Evolutionary conservation across 331 rosid species (phyloP), one percentile per base, ranked within the genome.

Genomic region (Spiraea crenata): DNA sequence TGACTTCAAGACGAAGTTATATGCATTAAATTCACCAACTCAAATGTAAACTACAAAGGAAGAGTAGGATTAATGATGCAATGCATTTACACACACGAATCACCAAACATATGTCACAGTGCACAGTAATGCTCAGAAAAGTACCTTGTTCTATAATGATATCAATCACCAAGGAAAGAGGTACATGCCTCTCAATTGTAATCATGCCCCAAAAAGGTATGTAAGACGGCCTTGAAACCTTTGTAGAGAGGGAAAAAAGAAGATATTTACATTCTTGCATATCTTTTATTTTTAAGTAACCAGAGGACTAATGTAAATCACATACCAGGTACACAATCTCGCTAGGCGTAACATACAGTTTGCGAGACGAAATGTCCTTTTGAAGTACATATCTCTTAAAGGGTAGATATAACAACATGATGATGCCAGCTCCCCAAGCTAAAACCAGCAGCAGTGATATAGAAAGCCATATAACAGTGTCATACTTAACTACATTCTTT

Each of bases 91-190:
- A 15, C 54, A 46, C 46, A 46, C 16, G 9, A 10, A 7, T 34
- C 42, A 14, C 31, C 39, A 5, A 39, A 45, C 20, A 4, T 19
- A 37, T 50, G 60, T 17, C 55, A 20, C 9, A 37, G 7, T 4
- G 59, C 41, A 39, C 5, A 45, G 3, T 6, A 7, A 40, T n/a
- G 71, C 61, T n/a, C 2, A 80, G 58, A 52, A 35, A 34, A 70
- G 74, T 87, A 93, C 96, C 97, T 90, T 93, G 97, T 74, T 93
- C 98, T 68, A 90, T 85, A 77, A 90, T 90, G 72, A 90, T 84
- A 72, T 85, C 89, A 81, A 90, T 81, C 82, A 90, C 97, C 84
- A 83, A 69, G 50, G 88, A 74, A 79, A 93, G 96, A 35, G 95
- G 96, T 15, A 90, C 65, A 31, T 68, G 85, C 82, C 76, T 88